phyloP scores from a whole-genome alignment of 306 rosid species.

The Fragaria ananassa region DNA sequence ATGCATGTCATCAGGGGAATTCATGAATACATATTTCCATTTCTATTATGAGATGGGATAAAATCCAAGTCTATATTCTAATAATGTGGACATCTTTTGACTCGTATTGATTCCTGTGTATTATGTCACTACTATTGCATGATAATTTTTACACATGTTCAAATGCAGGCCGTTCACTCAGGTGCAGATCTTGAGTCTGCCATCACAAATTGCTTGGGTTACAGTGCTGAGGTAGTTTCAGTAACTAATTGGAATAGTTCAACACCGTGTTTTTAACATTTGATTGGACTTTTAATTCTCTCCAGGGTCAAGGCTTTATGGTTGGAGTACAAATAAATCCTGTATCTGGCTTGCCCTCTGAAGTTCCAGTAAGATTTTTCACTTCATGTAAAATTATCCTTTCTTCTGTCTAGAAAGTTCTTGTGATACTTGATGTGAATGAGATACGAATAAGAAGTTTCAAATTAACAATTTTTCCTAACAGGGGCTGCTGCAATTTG shows the following conservation, averaged over 20 bases:
- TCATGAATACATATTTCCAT: not conserved
- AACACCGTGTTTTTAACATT: conserved; percentile 25
- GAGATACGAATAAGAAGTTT: conserved; percentile 16
- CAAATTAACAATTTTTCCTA: conserved; percentile 14
- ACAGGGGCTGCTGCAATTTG: conserved; percentile 69
- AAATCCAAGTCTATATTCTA: not conserved
- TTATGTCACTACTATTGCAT: conserved; percentile 7
- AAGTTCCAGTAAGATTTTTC: conserved; percentile 62
- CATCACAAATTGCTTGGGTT: conserved; percentile 79
- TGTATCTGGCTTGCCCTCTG: conserved; percentile 85
- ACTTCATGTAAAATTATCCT: conserved; percentile 18
- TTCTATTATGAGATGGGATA: not conserved
- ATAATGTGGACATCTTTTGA: not conserved
- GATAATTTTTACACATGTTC: conserved; percentile 23
- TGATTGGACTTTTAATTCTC: conserved; percentile 22
- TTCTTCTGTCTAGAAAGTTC: not conserved
- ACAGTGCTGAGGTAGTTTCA: conserved; percentile 71
- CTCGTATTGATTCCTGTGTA: not conserved
- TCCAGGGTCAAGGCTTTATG: conserved; percentile 99
- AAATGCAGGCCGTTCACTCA: conserved; percentile 93
- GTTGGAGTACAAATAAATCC: conserved; percentile 95
- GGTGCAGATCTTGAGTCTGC: conserved; percentile 97
- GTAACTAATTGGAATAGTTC: conserved; percentile 20
- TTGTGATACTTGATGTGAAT: not conserved
- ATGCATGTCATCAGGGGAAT: conserved; percentile 11